Percentiles rank a stretch among this genome's conserved stretches.
These are phyloP conservation scores for Phoma herbarum DNA, from an alignment of 2,329 filamentous ascomycete species.

Conservation along the genomic window DNA sequence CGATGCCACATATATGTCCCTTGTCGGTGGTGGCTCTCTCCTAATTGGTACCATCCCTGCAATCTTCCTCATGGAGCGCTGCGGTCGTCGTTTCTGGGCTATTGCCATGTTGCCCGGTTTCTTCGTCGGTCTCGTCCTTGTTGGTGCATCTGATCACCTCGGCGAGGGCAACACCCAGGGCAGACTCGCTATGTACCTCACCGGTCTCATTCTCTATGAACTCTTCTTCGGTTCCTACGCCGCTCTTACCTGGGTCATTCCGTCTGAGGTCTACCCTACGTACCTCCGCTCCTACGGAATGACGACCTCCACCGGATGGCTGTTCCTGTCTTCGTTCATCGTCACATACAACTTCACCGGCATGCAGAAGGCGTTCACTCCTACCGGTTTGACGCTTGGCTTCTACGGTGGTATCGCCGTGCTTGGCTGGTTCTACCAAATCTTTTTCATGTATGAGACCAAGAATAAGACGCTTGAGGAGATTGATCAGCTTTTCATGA, in stretches of 20 bases:
- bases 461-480: slow-evolving; percentile 75
- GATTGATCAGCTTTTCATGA: slow-evolving; percentile 72
- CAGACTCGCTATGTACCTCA: slow-evolving; percentile 67
- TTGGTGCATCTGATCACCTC: slow-evolving; percentile 71
- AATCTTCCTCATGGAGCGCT: slow-evolving; percentile 75
- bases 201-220: slow-evolving; percentile 64
- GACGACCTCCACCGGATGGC: slow-evolving; percentile 72
- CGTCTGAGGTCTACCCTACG: slow-evolving; percentile 75
- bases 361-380: slow-evolving; percentile 74
- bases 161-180: slow-evolving; percentile 53
- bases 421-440: slow-evolving; percentile 74
- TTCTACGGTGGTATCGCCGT: slow-evolving; percentile 79
- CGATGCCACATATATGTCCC: slow-evolving; percentile 75
- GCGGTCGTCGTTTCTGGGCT: slow-evolving; percentile 78
- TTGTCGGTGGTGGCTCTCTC: slow-evolving; percentile 72
- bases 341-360: slow-evolving; percentile 78
- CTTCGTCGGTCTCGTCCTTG: slow-evolving; percentile 73
- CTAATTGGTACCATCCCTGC: slow-evolving; percentile 74
- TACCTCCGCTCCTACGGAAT: slow-evolving; percentile 78
- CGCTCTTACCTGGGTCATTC: slow-evolving; percentile 53
- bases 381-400: slow-evolving; percentile 71
- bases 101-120: slow-evolving; percentile 76
- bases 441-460: slow-evolving; percentile 79
- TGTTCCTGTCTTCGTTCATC: slow-evolving; percentile 76
- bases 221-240: slow-evolving; percentile 51